Conservation (phyloP, 345 rosid genomes). For the Crucihimalaya himalaica region DNA sequence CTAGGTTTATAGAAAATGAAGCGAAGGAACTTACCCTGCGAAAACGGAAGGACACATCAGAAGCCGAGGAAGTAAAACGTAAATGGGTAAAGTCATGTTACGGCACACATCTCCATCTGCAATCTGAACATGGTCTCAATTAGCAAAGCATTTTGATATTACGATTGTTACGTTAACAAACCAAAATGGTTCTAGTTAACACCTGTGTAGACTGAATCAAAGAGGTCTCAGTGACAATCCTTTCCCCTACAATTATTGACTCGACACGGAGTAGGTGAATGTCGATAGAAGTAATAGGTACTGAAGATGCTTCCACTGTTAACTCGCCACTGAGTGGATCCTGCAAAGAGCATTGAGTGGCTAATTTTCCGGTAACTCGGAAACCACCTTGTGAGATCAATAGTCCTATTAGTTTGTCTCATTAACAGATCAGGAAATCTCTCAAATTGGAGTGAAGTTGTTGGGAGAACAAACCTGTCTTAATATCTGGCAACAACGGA, state of each 20-base stretch:
- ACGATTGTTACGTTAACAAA: neutral
- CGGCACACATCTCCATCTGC: conserved; percentile 92
- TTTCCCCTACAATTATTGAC: conserved; percentile 79
- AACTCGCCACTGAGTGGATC: conserved; percentile 84
- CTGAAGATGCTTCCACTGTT: conserved; percentile 74
- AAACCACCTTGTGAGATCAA: conserved; percentile 66
- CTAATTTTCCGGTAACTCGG: conserved; percentile 75
- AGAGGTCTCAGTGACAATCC: conserved; percentile 80
- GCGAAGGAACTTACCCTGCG: conserved; percentile 64
- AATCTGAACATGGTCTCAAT: conserved; percentile 48
- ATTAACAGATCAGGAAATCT: neutral
- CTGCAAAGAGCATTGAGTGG: conserved; percentile 66
- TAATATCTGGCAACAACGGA: conserved; percentile 80
- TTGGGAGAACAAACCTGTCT: conserved; percentile 52
- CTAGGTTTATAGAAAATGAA: neutral
- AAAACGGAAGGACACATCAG: conserved; percentile 81
- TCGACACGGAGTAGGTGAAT: conserved; percentile 76
- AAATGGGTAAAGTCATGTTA: conserved; percentile 66
- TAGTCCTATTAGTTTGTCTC: conserved; percentile 13
- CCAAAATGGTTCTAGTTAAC: conserved; percentile 13
- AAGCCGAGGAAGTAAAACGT: conserved; percentile 84
- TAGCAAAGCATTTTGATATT: neutral
- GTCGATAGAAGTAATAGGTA: conserved; percentile 71
- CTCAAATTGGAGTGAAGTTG: neutral
- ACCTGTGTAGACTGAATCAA: conserved; percentile 92